phyloP scores from a whole-genome alignment of 805 yeast genomes.

The Candida saitoana region DNA sequence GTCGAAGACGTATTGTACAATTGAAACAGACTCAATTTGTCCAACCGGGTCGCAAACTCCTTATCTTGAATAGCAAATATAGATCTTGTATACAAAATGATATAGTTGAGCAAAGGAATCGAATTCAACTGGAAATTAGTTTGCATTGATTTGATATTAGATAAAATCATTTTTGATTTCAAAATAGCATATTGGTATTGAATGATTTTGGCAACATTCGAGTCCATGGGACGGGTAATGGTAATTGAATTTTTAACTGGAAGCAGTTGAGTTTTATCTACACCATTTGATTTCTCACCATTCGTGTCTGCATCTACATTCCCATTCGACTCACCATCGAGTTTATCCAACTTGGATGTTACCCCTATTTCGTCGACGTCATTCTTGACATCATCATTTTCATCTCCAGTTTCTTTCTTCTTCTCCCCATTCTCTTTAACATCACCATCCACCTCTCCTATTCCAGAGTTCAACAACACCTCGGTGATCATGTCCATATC shows the following conservation, averaged over 20 bases:
- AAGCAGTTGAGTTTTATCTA: not conserved
- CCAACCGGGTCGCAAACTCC: constrained; percentile 25
- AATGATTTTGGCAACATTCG: constrained; percentile 52
- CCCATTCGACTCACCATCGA: not conserved
- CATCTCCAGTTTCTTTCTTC: not conserved
- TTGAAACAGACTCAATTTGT: constrained; percentile 25
- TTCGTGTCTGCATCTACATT: not conserved
- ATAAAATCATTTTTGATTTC: constrained; percentile 40
- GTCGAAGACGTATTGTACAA: constrained; percentile 17
- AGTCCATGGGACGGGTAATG: constrained; percentile 26
- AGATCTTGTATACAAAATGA: constrained; percentile 26
- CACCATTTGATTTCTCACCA: not conserved
- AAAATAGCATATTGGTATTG: constrained; percentile 54
- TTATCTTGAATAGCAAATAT: constrained; percentile 36
- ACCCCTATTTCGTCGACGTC: not conserved
- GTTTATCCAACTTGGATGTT: not conserved
- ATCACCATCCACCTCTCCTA: not conserved
- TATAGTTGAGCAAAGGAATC: constrained; percentile 32
- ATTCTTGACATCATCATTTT: not conserved
- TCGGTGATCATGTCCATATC: constrained; percentile 3
- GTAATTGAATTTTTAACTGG: not conserved
- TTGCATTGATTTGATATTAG: constrained; percentile 21
- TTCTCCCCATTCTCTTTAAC: not conserved
- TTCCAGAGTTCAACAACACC: not conserved
- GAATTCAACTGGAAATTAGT: constrained; percentile 4